Evolutionary conservation across 805 yeast genomes (phyloP).

Genomic region (Sugiyamaella valdiviana): DNA sequence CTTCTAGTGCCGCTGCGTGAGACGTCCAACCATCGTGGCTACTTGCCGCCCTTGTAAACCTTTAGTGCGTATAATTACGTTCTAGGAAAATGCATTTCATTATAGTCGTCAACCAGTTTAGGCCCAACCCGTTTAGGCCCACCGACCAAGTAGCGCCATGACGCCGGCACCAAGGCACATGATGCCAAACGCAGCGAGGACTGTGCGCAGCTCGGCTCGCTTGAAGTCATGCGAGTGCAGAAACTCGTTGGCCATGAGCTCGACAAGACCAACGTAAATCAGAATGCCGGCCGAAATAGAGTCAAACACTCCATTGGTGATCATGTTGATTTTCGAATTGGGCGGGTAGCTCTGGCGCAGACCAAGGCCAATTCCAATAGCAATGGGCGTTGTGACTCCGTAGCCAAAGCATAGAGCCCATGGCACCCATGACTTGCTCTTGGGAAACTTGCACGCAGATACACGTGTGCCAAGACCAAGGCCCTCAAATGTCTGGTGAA

Average conservation of each 20-base stretch:
- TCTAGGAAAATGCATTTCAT: not conserved
- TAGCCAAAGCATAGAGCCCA: constrained; percentile 47
- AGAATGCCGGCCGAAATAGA: constrained; percentile 73
- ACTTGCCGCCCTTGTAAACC: not conserved
- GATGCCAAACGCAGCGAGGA: constrained; percentile 23
- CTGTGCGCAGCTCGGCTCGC: constrained; percentile 16
- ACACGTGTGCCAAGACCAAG: constrained; percentile 77
- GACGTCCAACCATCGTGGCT: not conserved
- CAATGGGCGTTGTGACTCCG: constrained; percentile 61
- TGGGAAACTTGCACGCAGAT: constrained; percentile 57
- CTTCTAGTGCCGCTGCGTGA: not conserved
- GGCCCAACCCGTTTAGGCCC: constrained; percentile 42
- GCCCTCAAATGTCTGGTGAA: constrained; percentile 77
- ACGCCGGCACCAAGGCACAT: constrained; percentile 49
- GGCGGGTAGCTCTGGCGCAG: constrained; percentile 55
- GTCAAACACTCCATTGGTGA: constrained; percentile 68
- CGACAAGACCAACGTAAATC: constrained; percentile 71
- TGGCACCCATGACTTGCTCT: constrained; percentile 41
- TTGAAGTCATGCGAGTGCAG: constrained; percentile 37
- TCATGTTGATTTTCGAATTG: constrained; percentile 47
- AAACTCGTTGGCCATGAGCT: constrained; percentile 73
- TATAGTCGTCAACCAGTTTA: not conserved
- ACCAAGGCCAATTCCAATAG: constrained; percentile 74
- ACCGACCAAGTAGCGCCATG: constrained; percentile 59
- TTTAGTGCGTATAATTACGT: not conserved